Conservation (phyloP, 805 yeast species). For the Nakazawaea ishiwadae region DNA sequence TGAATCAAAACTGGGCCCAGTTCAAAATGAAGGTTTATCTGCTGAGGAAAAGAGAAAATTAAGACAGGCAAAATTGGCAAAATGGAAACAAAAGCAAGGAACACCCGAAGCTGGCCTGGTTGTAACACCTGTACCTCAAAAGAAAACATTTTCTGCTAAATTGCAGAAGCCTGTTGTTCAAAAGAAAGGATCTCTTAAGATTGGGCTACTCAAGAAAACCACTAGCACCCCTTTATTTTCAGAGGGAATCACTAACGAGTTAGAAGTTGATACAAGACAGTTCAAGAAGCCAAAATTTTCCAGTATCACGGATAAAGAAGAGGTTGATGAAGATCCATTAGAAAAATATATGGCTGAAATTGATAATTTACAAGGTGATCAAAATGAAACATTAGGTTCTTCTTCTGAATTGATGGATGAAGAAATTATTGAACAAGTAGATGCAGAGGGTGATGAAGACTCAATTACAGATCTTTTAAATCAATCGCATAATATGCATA, state of each 20-base stretch:
- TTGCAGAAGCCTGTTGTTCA: background rate
- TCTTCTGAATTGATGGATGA: slow-evolving; percentile 11
- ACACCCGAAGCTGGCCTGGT: slow-evolving; percentile 3
- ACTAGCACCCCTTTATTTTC: too few species aligned
- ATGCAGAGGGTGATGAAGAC: slow-evolving; percentile 21
- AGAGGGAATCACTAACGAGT: too few species aligned
- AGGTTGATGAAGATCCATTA: slow-evolving; percentile 36
- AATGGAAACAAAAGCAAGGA: slow-evolving; percentile 57
- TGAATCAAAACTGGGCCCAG: background rate
- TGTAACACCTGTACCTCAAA: slow-evolving; percentile 6
- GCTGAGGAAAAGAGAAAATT: slow-evolving; percentile 31
- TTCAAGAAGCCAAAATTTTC: slow-evolving; percentile 15
- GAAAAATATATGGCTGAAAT: slow-evolving; percentile 38
- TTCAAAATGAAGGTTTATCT: slow-evolving; percentile 4
- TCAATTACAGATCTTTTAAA: slow-evolving; percentile 32
- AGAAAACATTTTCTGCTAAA: slow-evolving; percentile 19
- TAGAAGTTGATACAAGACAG: too few species aligned
- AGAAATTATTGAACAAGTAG: slow-evolving; percentile 22
- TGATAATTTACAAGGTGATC: slow-evolving; percentile 14
- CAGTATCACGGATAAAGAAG: too few species aligned
- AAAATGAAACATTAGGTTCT: too few species aligned
- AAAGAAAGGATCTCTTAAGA: too few species aligned
- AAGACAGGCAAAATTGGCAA: slow-evolving; percentile 50
- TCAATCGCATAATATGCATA: slow-evolving; percentile 38
- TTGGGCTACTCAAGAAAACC: too few species aligned